phyloP scores from a whole-genome alignment of 768 basidiomycete genomes.

The Tulasnella sp. region DNA sequence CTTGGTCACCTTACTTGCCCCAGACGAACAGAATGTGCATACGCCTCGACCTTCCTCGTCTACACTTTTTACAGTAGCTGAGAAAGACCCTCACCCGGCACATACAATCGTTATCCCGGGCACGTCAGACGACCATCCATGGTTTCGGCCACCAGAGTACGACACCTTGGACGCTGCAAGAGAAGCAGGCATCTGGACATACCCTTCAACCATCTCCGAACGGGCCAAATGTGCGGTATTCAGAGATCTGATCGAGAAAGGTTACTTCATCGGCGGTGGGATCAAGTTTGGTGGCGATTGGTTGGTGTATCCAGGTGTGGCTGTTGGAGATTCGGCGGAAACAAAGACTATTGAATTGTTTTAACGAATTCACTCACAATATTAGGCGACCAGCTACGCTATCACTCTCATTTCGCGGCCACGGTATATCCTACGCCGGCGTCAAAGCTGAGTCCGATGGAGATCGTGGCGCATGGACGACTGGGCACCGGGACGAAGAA shows the following conservation, averaged over 20 bases:
- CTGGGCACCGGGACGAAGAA: conserved; percentile 97
- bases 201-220: conserved; percentile 53
- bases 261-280: conserved; percentile 79
- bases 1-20: neutral
- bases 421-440: conserved; percentile 59
- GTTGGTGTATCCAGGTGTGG: conserved; percentile 84
- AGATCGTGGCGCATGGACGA: conserved; percentile 90
- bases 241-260: conserved; percentile 67
- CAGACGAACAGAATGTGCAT: neutral
- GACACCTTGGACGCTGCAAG: conserved; percentile 48
- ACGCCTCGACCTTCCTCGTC: neutral
- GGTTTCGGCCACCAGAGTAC: conserved; percentile 53
- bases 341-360: no score
- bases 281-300: conserved; percentile 95
- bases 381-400: conserved; percentile 83
- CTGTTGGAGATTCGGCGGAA: neutral
- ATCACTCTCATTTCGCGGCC: conserved; percentile 92
- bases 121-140: conserved; percentile 47
- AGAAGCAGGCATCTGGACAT: conserved; percentile 63
- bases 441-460: conserved; percentile 65
- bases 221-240: conserved; percentile 72
- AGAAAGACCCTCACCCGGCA: neutral
- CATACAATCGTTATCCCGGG: conserved; percentile 43
- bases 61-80: neutral
- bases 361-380: neutral